Percentiles rank a stretch among this genome's conserved stretches.
These are phyloP conservation scores for Phalaenopsis aphrodite DNA, from an alignment of 106 monocot genomes.

Conservation along the genomic window DNA sequence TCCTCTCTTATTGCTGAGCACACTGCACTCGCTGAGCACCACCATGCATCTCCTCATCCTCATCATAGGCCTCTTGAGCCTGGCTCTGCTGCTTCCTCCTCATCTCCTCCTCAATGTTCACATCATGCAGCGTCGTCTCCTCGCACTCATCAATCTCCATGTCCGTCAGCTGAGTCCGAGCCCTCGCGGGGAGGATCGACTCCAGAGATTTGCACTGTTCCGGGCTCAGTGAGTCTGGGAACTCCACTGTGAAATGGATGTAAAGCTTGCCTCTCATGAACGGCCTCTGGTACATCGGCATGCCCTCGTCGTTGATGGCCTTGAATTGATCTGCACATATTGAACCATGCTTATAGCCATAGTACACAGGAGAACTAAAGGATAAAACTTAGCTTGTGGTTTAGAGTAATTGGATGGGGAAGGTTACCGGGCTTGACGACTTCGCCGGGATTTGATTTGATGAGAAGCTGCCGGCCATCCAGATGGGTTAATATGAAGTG, in stretches of 20 bases:
- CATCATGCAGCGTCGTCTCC: constrained; percentile 83
- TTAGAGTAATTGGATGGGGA: neutral
- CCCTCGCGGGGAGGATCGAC: constrained; percentile 43
- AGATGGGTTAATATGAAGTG: constrained; percentile 81
- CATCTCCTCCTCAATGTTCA: constrained; percentile 85
- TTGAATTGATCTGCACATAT: constrained; percentile 63
- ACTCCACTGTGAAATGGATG: constrained; percentile 90
- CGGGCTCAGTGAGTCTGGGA: constrained; percentile 50
- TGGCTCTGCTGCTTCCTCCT: constrained; percentile 50
- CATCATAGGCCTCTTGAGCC: constrained; percentile 84
- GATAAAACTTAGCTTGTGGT: neutral
- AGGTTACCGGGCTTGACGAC: constrained; percentile 74
- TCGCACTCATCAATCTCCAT: constrained; percentile 91
- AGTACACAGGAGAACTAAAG: neutral
- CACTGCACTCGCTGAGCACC: constrained; percentile 79
- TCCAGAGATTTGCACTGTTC: constrained; percentile 74
- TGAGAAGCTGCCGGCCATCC: constrained; percentile 80
- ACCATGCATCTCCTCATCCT: constrained; percentile 62
- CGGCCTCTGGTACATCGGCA: constrained; percentile 79
- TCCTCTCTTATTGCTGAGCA: constrained; percentile 70
- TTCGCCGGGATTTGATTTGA: constrained; percentile 86
- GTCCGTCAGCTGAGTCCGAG: constrained; percentile 48
- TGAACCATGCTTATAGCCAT: neutral
- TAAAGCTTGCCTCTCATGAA: constrained; percentile 93
- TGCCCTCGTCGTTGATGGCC: constrained; percentile 90